Base-by-base conservation (phyloP, 352 stramenopile species). In the Globisporangium spiculum region DNA sequence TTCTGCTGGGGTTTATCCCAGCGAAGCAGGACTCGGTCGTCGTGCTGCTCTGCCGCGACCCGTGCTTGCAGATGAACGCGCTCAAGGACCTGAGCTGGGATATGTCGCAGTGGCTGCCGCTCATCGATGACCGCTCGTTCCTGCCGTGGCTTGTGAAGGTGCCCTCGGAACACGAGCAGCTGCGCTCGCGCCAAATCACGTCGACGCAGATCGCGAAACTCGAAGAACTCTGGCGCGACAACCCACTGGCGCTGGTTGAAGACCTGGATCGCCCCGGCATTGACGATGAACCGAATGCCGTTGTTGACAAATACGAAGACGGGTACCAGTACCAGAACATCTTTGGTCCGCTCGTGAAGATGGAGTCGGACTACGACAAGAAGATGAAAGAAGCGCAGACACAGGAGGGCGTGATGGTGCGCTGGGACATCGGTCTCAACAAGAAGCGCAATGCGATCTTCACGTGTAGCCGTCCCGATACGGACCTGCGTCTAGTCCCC, bases 241-340 rank as follows among this genome's bases (percentile, higher is more conserved):
- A 99, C 73, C 97, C 98, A 9, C 76, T 98, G 3, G 98, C 97
- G 27, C 96, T 88, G 0, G 93, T 99, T 32, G 91, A 98, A 65
- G 98, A 99, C 79, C 82, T 99, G 18, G 92, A 99, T 62, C 79
- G 94, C 34, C 96, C 96, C 0, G 93, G 96, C 41, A 84, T 99
- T 59, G 90, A 98, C 36, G 89, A 97, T 46, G 90, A 96, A 56
- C 87, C 91, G 0, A 80, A 85, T 18, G 78, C 90, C 0, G 97
- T 99, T 0, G 71, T 93, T 36, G 72, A 94, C 20, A 89, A 91
- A 38, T 99, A 99, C 75, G 96, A 99, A 64, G 97, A 99, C 75
- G 98, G 97, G 27, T 99, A 99, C 77, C 97, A 99, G 83, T 99
- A 99, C 83, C 97, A 99, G 79, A 99, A 99, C 80, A 94, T 99